Percentiles rank a stretch among this genome's conserved stretches.
Evolutionary conservation across 2,329 filamentous ascomycete genomes (phyloP).

Genomic region (Penicillium rolfsii): DNA sequence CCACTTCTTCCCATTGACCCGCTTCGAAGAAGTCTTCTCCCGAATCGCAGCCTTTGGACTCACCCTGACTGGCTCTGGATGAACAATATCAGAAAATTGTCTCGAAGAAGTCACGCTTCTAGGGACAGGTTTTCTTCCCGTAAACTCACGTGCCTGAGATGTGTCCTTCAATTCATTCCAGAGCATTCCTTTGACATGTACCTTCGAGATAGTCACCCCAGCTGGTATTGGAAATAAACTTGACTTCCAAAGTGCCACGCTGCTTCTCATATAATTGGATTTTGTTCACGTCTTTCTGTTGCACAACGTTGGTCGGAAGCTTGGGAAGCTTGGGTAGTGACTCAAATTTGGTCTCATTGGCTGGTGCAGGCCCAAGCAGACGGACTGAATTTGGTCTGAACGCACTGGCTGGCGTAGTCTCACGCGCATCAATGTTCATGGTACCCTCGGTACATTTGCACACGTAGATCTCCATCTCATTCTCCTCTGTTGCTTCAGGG

Average conservation of each 20-base stretch:
- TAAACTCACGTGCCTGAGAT: not conserved
- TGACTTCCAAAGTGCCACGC: not conserved
- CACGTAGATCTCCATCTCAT: not conserved
- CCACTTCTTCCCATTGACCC: not conserved
- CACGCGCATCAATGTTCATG: not conserved
- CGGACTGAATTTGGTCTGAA: too few species aligned
- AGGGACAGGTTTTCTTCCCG: not conserved
- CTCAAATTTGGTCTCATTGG: too few species aligned
- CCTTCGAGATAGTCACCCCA: not conserved
- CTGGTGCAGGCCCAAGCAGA: too few species aligned
- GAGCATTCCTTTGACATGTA: not conserved
- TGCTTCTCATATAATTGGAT: not conserved
- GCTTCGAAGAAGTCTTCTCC: not conserved
- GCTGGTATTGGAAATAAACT: too few species aligned
- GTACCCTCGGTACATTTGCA: not conserved
- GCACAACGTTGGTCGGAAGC: not conserved
- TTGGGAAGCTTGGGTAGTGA: not conserved
- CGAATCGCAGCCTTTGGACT: not conserved
- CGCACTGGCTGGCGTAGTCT: too few species aligned
- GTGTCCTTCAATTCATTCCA: constrained; percentile 1
- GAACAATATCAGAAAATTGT: not conserved
- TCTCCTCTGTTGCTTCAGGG: too few species aligned
- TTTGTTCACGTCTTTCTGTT: not conserved
- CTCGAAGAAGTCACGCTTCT: not conserved
- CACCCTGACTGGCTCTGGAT: not conserved